phyloP scores from a whole-genome alignment of 1,139 yeast species.

The Lodderomyces jiufengensis region DNA sequence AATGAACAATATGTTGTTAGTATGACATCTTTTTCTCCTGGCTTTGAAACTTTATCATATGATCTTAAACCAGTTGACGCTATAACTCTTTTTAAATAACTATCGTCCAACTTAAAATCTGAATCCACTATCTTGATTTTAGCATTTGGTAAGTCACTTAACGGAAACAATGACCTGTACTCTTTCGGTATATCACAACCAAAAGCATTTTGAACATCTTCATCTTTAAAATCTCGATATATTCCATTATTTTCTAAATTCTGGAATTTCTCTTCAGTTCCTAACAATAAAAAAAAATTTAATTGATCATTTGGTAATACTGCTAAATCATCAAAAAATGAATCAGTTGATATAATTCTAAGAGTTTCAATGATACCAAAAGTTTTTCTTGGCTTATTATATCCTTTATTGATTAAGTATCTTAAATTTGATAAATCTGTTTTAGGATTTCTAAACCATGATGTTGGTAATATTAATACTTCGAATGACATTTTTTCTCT shows the following conservation, averaged over 20 bases:
- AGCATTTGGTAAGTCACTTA: slow-evolving; percentile 14
- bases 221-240: slow-evolving; percentile 20
- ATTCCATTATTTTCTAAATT: slow-evolving; percentile 12
- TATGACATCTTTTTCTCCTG: slow-evolving; percentile 25
- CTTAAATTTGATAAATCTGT: slow-evolving; percentile 17
- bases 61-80: slow-evolving; percentile 48
- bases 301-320: slow-evolving; percentile 20
- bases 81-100: slow-evolving; percentile 23
- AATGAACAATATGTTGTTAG: slow-evolving; percentile 55
- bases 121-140: slow-evolving; percentile 18
- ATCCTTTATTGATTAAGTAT: slow-evolving; percentile 44
- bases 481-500: slow-evolving; percentile 18
- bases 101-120: slow-evolving; percentile 18
- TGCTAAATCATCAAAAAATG: slow-evolving; percentile 26
- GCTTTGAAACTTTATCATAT: slow-evolving; percentile 6
- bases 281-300: slow-evolving; percentile 26
- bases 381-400: slow-evolving; percentile 41
- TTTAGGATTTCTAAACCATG: slow-evolving; percentile 20
- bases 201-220: slow-evolving; percentile 18
- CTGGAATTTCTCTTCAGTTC: slow-evolving; percentile 20
- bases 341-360: slow-evolving; percentile 32
- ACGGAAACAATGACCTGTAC: slow-evolving; percentile 14
- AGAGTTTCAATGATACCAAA: slow-evolving; percentile 41
- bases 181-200: slow-evolving; percentile 30
- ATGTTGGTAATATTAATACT: slow-evolving; percentile 20